Conservation (phyloP, 1,284 basidiomycete species). For the Austroboletus rostrupii region DNA sequence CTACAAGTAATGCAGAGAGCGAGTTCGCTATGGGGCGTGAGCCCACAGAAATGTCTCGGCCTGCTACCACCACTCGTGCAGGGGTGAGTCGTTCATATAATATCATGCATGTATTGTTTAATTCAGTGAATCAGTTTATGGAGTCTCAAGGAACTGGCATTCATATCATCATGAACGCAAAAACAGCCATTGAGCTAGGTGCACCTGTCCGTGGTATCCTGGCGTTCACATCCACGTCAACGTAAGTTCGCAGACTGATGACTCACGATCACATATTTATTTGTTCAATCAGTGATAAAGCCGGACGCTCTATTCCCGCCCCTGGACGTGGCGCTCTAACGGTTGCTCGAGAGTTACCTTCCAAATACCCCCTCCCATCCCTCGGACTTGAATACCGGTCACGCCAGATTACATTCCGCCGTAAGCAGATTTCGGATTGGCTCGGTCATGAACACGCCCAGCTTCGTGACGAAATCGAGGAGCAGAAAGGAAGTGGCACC, state of each 20-base stretch:
- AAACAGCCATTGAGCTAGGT: conserved; percentile 92
- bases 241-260: conserved; percentile 47
- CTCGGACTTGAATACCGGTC: conserved; percentile 85
- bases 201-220: conserved; percentile 91
- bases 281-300: conserved; percentile 73
- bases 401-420: conserved; percentile 90
- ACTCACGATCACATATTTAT: conserved; percentile 9
- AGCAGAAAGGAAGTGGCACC: conserved; percentile 50
- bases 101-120: conserved; percentile 7
- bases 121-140: conserved; percentile 69
- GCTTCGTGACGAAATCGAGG: conserved; percentile 74
- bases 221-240: conserved; percentile 95
- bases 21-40: conserved; percentile 99
- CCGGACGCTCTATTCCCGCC: conserved; percentile 90
- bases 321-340: conserved; percentile 88
- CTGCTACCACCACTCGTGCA: conserved; percentile 91
- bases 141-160: conserved; percentile 96
- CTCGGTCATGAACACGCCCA: conserved; percentile 82
- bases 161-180: conserved; percentile 94
- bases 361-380: conserved; percentile 70
- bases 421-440: conserved; percentile 92
- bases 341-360: conserved; percentile 77
- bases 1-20: conserved; percentile 93
- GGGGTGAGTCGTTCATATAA: conserved; percentile 52
- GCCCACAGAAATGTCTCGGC: conserved; percentile 97